Evolutionary conservation across 768 basidiomycete species (phyloP).

Genomic region (Mycena venus): DNA sequence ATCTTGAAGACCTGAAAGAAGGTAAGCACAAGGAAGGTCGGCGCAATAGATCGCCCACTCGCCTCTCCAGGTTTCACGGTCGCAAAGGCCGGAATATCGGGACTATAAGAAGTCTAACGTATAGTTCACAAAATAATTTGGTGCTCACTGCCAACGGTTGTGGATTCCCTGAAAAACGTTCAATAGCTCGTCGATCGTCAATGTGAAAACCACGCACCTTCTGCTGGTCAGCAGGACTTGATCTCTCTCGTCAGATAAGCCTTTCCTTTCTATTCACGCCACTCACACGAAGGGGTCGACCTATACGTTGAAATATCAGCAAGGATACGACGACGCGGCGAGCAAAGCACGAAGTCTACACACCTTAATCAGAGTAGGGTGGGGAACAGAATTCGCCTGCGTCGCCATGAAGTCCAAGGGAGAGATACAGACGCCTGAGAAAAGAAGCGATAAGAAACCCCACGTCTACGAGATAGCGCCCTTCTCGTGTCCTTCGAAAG

Average conservation of each 20-base stretch:
- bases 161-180: constrained; percentile 64
- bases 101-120: constrained; percentile 49
- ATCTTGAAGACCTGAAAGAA: constrained; percentile 72
- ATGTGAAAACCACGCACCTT: constrained; percentile 55
- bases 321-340: neutral
- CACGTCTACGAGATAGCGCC: neutral
- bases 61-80: constrained; percentile 76
- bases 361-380: constrained; percentile 72
- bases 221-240: constrained; percentile 66
- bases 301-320: constrained; percentile 46
- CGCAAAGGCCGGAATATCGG: constrained; percentile 72
- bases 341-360: constrained; percentile 25
- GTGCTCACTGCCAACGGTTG: constrained; percentile 81
- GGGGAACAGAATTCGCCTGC: constrained; percentile 68
- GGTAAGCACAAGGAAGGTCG: neutral
- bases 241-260: neutral
- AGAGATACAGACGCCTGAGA: neutral
- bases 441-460: neutral
- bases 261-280: constrained; percentile 43
- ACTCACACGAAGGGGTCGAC: constrained; percentile 80
- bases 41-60: constrained; percentile 6
- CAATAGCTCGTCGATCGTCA: neutral
- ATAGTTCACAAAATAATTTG: neutral
- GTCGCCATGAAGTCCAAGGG: constrained; percentile 63
- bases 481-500: neutral